Conservation (phyloP, 345 rosid species). For the Gossypium bickii region DNA sequence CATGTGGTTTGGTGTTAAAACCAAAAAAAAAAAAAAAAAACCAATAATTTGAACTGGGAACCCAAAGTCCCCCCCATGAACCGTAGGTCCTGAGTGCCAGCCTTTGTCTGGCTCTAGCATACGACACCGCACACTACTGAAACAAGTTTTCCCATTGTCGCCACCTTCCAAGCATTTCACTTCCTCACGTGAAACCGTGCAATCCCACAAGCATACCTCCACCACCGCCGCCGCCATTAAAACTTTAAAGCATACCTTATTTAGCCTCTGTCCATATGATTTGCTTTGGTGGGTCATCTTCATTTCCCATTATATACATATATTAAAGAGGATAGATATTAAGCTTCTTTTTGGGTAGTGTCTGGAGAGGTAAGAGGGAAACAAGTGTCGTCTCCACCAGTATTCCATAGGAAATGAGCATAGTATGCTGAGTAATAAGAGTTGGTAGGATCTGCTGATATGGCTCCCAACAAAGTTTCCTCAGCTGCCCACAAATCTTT, state of each 20-base stretch:
- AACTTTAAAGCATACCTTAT: too few species aligned
- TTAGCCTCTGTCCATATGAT: background rate
- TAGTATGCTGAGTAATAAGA: conserved; percentile 66
- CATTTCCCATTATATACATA: too few species aligned
- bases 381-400: conserved; percentile 93
- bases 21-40: too few species aligned
- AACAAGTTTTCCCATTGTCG: background rate
- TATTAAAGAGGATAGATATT: background rate
- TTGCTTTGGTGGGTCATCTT: too few species aligned
- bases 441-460: conserved; percentile 68
- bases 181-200: background rate
- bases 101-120: background rate
- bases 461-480: conserved; percentile 82
- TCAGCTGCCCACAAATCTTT: conserved; percentile 89
- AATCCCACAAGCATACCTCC: too few species aligned
- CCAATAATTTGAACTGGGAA: too few species aligned
- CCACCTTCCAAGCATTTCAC: background rate
- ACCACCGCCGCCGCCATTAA: too few species aligned
- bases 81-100: background rate
- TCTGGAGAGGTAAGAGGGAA: conserved; percentile 55
- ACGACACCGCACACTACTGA: conserved; percentile 7
- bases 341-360: conserved; percentile 3
- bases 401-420: conserved; percentile 93
- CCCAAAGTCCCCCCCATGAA: background rate
- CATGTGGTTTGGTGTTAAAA: too few species aligned